These are phyloP conservation scores for Clonostachys solani DNA, from an alignment of 2,329 filamentous ascomycete genomes.

Conservation along the genomic window DNA sequence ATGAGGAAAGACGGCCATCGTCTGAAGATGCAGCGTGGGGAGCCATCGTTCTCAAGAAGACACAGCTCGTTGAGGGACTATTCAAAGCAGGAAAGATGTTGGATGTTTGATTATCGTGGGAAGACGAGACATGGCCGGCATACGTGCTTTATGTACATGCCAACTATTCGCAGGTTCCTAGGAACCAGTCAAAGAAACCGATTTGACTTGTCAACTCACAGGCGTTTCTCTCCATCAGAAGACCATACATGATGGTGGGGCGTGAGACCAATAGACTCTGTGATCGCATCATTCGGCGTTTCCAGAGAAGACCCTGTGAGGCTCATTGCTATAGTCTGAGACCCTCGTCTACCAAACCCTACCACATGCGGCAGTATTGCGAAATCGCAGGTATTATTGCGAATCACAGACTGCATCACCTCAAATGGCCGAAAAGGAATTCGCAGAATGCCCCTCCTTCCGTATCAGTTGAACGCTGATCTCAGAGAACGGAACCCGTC, in stretches of 20 bases:
- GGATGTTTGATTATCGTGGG: not conserved
- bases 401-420: not conserved
- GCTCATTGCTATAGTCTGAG: not conserved
- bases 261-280: not conserved
- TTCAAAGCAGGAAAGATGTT: not conserved
- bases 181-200: not conserved
- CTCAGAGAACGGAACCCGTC: not conserved
- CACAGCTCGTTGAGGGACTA: not conserved
- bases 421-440: not conserved
- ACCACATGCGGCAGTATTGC: not conserved
- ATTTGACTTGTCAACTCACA: not conserved
- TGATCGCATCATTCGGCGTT: not conserved
- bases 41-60: not conserved
- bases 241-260: not conserved
- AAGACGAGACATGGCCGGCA: not conserved
- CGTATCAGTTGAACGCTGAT: not conserved
- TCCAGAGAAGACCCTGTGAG: not conserved
- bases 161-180: not conserved
- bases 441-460: not conserved
- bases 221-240: not conserved
- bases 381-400: not conserved
- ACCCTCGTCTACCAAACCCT: not conserved
- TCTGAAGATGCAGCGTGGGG: not conserved
- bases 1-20: not conserved
- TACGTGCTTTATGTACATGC: not conserved